A percentile compares a stretch with the other conserved stretches of the same genome.
Conservation (phyloP, 2,329 filamentous ascomycete species). For the Didymella lethalis region DNA sequence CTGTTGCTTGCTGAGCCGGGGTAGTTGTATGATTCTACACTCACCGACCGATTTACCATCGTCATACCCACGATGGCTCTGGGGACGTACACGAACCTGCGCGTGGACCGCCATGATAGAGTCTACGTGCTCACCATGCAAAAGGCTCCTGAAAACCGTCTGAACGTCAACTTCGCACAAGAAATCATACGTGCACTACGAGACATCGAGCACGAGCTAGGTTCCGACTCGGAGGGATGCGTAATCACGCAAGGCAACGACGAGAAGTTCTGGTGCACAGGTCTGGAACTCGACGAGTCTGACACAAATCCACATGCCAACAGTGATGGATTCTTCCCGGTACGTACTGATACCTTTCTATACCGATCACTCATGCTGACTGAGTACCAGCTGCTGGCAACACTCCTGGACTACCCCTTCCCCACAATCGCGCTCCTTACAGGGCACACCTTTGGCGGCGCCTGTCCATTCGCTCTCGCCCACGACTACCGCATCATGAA, state of each 20-base stretch:
- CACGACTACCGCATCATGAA: constrained; percentile 59
- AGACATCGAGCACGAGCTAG: constrained; percentile 57
- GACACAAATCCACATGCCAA: constrained; percentile 64
- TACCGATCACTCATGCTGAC: neutral
- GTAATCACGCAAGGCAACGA: constrained; percentile 63
- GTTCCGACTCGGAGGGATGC: constrained; percentile 59
- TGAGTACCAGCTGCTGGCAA: constrained; percentile 51
- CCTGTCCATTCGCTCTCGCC: constrained; percentile 57
- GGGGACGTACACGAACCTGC: constrained; percentile 53
- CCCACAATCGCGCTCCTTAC: constrained; percentile 60
- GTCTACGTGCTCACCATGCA: constrained; percentile 64
- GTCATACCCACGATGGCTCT: constrained; percentile 32
- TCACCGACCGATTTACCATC: neutral
- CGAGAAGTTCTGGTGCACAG: constrained; percentile 62
- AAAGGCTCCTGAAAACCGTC: constrained; percentile 62
- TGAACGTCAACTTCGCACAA: constrained; percentile 60
- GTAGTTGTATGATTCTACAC: neutral
- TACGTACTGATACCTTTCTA: constrained; percentile 6
- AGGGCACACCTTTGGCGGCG: constrained; percentile 60
- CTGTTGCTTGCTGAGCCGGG: too few species aligned
- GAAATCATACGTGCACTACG: constrained; percentile 62
- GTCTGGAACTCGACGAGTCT: constrained; percentile 57
- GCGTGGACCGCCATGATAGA: constrained; percentile 57
- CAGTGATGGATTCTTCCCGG: constrained; percentile 64
- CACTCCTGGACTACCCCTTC: constrained; percentile 58